A percentile compares a stretch with the other conserved stretches of the same genome.
Conservation (phyloP, 1,284 basidiomycete genomes). For the Pseudozyma pruni region DNA sequence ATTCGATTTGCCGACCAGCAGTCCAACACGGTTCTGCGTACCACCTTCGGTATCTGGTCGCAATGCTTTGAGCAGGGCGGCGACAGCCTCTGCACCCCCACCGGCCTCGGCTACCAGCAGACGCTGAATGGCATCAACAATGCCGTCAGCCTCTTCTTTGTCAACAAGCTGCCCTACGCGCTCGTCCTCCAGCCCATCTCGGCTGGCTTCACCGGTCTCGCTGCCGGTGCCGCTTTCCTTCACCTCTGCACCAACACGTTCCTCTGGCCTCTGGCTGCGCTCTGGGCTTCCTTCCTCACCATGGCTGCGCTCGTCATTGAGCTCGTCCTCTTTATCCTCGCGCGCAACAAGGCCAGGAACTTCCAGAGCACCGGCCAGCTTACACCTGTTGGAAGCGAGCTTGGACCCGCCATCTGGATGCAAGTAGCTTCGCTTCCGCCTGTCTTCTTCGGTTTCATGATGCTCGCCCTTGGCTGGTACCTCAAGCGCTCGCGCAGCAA, state of each 20-base stretch:
- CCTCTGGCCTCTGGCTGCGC: constrained; percentile 52
- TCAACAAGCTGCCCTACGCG: constrained; percentile 53
- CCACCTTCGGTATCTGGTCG: constrained; percentile 55
- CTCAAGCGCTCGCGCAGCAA: constrained; percentile 42
- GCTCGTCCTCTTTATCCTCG: constrained; percentile 55
- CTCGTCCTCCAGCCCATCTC: constrained; percentile 59
- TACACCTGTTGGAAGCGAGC: constrained; percentile 13
- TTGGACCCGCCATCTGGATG: constrained; percentile 59
- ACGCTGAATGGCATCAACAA: constrained; percentile 22
- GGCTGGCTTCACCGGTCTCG: constrained; percentile 56
- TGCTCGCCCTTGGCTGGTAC: constrained; percentile 47
- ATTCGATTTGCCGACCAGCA: constrained; percentile 28
- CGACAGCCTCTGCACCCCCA: constrained; percentile 25
- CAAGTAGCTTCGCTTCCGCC: constrained; percentile 59
- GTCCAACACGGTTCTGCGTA: constrained; percentile 5
- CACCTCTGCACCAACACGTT: constrained; percentile 55
- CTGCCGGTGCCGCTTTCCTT: constrained; percentile 55
- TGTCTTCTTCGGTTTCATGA: constrained; percentile 52
- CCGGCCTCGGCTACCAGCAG: constrained; percentile 51
- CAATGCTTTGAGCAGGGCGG: constrained; percentile 34
- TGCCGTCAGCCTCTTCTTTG: constrained; percentile 31
- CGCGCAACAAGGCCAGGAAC: constrained; percentile 30
- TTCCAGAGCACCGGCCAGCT: constrained; percentile 20
- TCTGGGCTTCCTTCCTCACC: constrained; percentile 54
- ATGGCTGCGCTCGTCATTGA: constrained; percentile 54